A percentile compares a stretch with the other conserved stretches of the same genome.
Evolutionary conservation across 345 rosid species (phyloP).

Genomic region (Gossypium turneri): DNA sequence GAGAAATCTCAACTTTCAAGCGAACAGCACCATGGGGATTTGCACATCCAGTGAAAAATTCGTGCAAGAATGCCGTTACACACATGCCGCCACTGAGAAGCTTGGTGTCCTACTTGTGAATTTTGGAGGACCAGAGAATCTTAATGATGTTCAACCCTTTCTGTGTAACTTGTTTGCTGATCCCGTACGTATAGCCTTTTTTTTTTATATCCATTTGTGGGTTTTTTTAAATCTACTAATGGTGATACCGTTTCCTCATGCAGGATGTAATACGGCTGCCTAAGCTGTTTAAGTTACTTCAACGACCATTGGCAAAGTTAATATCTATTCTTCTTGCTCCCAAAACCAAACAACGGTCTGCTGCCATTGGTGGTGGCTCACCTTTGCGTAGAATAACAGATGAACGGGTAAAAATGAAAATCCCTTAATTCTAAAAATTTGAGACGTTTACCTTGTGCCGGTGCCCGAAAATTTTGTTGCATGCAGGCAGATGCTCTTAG

Average conservation of each 20-base stretch:
- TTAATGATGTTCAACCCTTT: conserved; percentile 53
- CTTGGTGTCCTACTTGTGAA: conserved; percentile 71
- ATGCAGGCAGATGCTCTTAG: conserved; percentile 78
- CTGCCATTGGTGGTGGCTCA: conserved; percentile 95
- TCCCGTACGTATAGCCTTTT: conserved; percentile 44
- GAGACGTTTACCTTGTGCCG: not conserved
- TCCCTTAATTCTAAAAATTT: not conserved
- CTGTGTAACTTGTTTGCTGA: conserved; percentile 81
- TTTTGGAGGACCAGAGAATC: conserved; percentile 83
- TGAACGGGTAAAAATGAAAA: conserved; percentile 48
- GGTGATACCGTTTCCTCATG: not conserved
- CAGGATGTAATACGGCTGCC: conserved; percentile 94
- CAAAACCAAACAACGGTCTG: conserved; percentile 90
- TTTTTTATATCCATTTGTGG: not conserved
- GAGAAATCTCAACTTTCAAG: not conserved
- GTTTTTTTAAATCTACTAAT: conserved; percentile 4
- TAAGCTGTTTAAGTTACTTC: conserved; percentile 75
- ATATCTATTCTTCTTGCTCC: conserved; percentile 88
- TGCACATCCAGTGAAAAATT: not conserved
- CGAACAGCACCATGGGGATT: not conserved
- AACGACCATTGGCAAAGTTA: conserved; percentile 65
- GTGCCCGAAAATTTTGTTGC: conserved; percentile 17
- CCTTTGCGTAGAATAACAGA: conserved; percentile 84
- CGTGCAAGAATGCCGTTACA: not conserved
- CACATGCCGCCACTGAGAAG: conserved; percentile 14